A percentile compares a stretch with the other conserved stretches of the same genome.
Evolutionary conservation across 441 rosid genomes (phyloP).

Genomic region (Euphorbia corollata): DNA sequence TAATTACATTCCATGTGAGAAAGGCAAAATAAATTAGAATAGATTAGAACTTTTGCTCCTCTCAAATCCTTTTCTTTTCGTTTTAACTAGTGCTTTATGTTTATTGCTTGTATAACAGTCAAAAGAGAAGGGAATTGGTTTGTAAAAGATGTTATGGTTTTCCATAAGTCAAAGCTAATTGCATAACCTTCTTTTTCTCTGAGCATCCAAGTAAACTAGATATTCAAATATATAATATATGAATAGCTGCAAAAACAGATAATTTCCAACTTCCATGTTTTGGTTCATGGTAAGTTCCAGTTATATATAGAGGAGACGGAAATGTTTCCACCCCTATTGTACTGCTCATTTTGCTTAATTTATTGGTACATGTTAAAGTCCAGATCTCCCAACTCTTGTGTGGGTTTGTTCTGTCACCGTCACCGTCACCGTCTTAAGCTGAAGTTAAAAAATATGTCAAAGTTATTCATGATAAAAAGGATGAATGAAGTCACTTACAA

Average conservation of each 20-base stretch:
- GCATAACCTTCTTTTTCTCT: conserved; percentile 8
- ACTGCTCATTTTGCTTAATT: background rate
- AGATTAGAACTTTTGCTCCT: background rate
- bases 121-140: background rate
- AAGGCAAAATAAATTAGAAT: background rate
- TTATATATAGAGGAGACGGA: background rate
- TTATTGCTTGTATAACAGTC: background rate
- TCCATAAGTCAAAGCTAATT: background rate
- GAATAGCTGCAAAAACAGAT: background rate
- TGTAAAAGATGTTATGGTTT: background rate
- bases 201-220: conserved; percentile 3
- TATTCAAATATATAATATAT: background rate
- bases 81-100: background rate
- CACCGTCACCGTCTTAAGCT: conserved; percentile 7
- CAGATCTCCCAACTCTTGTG: background rate
- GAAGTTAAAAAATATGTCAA: background rate
- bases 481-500: background rate
- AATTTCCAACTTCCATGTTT: background rate
- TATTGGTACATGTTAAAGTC: conserved; percentile 4
- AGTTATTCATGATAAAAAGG: background rate
- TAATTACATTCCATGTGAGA: background rate
- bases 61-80: background rate
- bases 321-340: background rate
- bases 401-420: conserved; percentile 13
- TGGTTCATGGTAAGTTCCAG: background rate